These are phyloP conservation scores for Alliaria petiolata DNA, from an alignment of 345 rosid species.

Conservation along the genomic window DNA sequence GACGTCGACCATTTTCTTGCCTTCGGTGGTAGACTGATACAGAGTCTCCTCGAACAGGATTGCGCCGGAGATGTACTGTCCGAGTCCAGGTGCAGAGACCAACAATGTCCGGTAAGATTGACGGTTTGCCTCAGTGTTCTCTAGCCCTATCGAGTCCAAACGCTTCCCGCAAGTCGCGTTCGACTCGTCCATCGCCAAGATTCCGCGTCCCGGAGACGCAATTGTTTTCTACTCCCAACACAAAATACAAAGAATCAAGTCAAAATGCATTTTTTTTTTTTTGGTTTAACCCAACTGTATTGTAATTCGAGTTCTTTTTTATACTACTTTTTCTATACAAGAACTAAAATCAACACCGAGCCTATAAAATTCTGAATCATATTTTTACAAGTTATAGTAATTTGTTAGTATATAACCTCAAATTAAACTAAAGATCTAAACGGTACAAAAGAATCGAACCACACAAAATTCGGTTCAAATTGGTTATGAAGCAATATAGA, in stretches of 20 bases:
- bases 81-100: constrained; percentile 78
- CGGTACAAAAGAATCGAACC: not conserved
- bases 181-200: constrained; percentile 98
- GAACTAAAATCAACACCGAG: too few relatives aligned
- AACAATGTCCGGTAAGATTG: constrained; percentile 93
- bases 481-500: not conserved
- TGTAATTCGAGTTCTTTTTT: not conserved
- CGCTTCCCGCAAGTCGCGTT: constrained; percentile 98
- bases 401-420: too few relatives aligned
- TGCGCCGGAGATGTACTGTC: constrained; percentile 84
- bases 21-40: constrained; percentile 83
- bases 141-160: constrained; percentile 85
- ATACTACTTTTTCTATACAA: not conserved
- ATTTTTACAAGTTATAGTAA: too few relatives aligned
- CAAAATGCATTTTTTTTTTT: not conserved
- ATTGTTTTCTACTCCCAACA: constrained; percentile 64
- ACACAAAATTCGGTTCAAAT: not conserved
- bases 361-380: too few relatives aligned
- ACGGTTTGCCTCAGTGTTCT: constrained; percentile 97
- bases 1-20: constrained; percentile 90
- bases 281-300: not conserved
- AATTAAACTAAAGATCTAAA: too few relatives aligned
- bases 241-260: not conserved
- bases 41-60: constrained; percentile 97
- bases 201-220: constrained; percentile 97